These are phyloP conservation scores for Ceratocystis lukuohia DNA, from an alignment of 2,329 filamentous ascomycete genomes.

Conservation along the genomic window DNA sequence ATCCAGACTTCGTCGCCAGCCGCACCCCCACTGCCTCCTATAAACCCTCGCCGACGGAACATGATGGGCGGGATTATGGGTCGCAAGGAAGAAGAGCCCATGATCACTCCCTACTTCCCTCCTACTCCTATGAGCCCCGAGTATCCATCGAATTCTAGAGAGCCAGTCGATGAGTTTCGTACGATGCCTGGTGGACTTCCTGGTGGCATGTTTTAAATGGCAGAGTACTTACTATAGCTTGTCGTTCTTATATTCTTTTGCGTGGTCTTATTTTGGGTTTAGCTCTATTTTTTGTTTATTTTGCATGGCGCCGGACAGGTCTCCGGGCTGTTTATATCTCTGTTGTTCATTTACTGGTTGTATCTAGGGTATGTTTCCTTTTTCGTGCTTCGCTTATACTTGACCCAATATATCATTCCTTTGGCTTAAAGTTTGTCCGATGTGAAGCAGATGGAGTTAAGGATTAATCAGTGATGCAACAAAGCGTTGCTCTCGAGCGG, in stretches of 20 bases:
- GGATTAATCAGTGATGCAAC: background rate
- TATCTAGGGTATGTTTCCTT: conserved; percentile 4
- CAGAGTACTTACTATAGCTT: background rate
- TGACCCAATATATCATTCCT: background rate
- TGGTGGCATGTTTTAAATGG: conserved; percentile 15
- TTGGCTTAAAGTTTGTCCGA: background rate
- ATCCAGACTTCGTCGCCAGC: conserved; percentile 28
- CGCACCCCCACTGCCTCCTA: conserved; percentile 42
- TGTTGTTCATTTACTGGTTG: conserved; percentile 4
- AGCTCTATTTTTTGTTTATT: conserved; percentile 2
- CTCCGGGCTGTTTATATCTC: conserved; percentile 4
- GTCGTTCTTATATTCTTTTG: background rate
- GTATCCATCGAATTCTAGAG: background rate
- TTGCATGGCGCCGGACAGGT: conserved; percentile 9
- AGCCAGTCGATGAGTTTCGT: conserved; percentile 11
- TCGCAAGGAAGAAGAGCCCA: conserved; percentile 13
- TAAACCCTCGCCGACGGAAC: conserved; percentile 43
- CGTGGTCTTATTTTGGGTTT: background rate
- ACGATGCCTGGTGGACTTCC: conserved; percentile 14
- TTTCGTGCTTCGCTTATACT: background rate
- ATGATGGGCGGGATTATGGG: conserved; percentile 27
- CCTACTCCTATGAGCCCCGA: conserved; percentile 12
- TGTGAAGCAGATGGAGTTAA: background rate
- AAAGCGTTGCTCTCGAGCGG: background rate
- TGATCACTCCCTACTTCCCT: conserved; percentile 15